phyloP scores from a whole-genome alignment of 305 asterid genomes.

The Stenogyne calaminthoides region DNA sequence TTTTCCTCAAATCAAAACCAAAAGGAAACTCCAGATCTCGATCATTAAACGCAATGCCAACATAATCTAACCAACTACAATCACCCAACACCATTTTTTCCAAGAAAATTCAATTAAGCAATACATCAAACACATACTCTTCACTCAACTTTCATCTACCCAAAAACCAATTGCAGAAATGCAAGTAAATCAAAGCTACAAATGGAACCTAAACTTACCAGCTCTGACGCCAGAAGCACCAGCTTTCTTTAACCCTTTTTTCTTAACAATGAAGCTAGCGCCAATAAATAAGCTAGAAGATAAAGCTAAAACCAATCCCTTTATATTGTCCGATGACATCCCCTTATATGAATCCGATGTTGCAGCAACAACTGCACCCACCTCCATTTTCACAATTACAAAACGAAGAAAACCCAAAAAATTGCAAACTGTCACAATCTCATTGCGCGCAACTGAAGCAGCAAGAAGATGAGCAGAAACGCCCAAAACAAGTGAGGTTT shows the following conservation, averaged over 20 bases:
- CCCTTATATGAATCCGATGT: conserved; percentile 53
- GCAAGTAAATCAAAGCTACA: conserved; percentile 15
- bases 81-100: conserved; percentile 4
- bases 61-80: background rate
- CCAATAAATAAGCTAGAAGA: conserved; percentile 88
- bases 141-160: background rate
- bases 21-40: conserved; percentile 13
- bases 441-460: conserved; percentile 31
- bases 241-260: conserved; percentile 84
- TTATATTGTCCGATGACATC: conserved; percentile 81
- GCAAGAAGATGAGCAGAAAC: background rate
- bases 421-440: conserved; percentile 20
- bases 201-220: conserved; percentile 31
- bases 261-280: conserved; percentile 93
- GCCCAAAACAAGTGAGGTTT: background rate
- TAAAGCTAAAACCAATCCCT: conserved; percentile 76
- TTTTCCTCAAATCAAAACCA: background rate
- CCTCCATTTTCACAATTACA: conserved; percentile 30
- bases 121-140: conserved; percentile 10
- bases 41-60: conserved; percentile 11
- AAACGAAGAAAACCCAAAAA: conserved; percentile 16
- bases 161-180: conserved; percentile 17
- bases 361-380: conserved; percentile 28
- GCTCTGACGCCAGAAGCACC: conserved; percentile 76
- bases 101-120: background rate